Conservation (phyloP, 805 yeast genomes). For the Suhomyces faveliae region DNA sequence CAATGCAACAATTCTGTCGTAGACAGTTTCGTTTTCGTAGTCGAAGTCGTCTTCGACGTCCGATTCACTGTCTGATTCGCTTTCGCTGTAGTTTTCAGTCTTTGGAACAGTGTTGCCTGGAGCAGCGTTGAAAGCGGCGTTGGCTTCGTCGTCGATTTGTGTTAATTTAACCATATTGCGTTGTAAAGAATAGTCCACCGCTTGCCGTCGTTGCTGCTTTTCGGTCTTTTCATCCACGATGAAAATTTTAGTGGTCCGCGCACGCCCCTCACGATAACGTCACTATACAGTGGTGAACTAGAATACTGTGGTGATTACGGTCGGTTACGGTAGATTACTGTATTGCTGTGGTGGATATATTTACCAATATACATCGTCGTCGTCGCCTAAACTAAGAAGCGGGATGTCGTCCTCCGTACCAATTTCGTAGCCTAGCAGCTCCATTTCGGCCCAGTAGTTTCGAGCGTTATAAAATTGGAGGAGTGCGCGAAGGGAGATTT, state of each 20-base stretch:
- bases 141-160: slow-evolving; percentile 61
- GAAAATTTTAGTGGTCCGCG: slow-evolving; percentile 5
- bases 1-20: slow-evolving; percentile 86
- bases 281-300: too few relatives aligned
- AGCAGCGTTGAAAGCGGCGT: slow-evolving; percentile 34
- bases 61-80: slow-evolving; percentile 41
- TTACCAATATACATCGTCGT: slow-evolving; percentile 11
- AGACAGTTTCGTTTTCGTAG: slow-evolving; percentile 73
- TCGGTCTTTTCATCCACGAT: background rate
- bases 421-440: slow-evolving; percentile 54
- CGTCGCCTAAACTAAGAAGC: slow-evolving; percentile 15
- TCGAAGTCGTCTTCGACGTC: slow-evolving; percentile 72
- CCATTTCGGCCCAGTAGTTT: slow-evolving; percentile 53
- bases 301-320: background rate
- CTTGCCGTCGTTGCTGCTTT: slow-evolving; percentile 1
- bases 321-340: background rate
- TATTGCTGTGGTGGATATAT: background rate
- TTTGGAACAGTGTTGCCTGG: slow-evolving; percentile 30
- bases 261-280: slow-evolving; percentile 3
- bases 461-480: slow-evolving; percentile 72
- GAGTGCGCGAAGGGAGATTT: slow-evolving; percentile 75
- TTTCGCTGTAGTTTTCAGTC: slow-evolving; percentile 27
- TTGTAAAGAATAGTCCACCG: background rate
- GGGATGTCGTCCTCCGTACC: slow-evolving; percentile 20
- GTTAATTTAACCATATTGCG: slow-evolving; percentile 73